Conservation (phyloP, 331 rosid species). For the Stylosanthes scabra region DNA sequence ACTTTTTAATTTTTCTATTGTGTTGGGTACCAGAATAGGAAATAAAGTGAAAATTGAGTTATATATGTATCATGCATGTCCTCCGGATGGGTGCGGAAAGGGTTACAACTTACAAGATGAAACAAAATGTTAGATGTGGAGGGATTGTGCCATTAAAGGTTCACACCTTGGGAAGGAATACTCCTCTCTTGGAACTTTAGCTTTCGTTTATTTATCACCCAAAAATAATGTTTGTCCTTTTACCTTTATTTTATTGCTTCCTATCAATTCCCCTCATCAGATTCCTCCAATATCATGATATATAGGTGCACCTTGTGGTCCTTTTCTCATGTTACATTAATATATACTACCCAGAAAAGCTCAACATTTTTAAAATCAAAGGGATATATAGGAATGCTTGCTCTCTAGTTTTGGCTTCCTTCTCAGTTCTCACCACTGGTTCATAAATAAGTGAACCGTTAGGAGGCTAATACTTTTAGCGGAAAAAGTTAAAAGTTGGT, state of each 20-base stretch:
- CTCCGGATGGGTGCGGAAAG: not conserved
- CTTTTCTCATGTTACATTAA: not conserved
- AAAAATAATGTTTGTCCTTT: slow-evolving; percentile 28
- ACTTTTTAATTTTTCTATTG: not conserved
- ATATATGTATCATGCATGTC: too few species aligned
- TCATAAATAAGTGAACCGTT: too few species aligned
- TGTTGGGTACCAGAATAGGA: slow-evolving; percentile 34
- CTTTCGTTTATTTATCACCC: slow-evolving; percentile 11
- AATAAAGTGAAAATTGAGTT: too few species aligned
- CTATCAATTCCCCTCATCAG: not conserved
- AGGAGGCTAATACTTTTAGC: too few species aligned
- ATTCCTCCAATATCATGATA: slow-evolving; percentile 3
- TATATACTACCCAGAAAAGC: slow-evolving; percentile 5
- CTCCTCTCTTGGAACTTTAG: slow-evolving; percentile 31
- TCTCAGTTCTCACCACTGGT: too few species aligned
- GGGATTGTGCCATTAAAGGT: slow-evolving; percentile 32
- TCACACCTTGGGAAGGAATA: slow-evolving; percentile 7
- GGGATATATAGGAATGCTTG: not conserved
- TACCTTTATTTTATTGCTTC: slow-evolving; percentile 10
- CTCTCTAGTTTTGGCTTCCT: too few species aligned
- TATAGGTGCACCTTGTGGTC: slow-evolving; percentile 10
- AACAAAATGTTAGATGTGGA: slow-evolving; percentile 12
- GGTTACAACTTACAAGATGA: slow-evolving; percentile 14
- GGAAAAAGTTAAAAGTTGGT: too few species aligned
- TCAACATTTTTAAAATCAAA: not conserved